Evolutionary conservation across 2,329 filamentous ascomycete species (phyloP), one percentile per base, ranked within the genome.

Genomic region (Penicillium sp.): DNA sequence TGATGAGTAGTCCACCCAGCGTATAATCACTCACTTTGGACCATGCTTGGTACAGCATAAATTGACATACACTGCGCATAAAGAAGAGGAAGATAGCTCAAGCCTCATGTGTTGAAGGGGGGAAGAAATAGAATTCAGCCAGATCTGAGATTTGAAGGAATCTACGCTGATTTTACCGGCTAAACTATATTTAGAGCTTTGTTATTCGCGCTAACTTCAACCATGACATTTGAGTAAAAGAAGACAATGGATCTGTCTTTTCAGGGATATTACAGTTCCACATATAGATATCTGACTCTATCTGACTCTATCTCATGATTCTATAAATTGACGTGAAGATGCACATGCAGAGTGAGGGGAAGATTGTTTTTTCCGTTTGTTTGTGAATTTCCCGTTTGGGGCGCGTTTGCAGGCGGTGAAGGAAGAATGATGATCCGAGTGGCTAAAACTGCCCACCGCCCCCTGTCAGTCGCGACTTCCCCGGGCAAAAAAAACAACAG

Each of bases 341-440:
- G 10, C 8, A 45, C 26, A 34, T 24, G 8, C 11, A 26, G 20
- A 16, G 7, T 48, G 43, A 53, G 51, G 47, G 40, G 24, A 47
- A 47, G 20, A 22, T 18, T 1, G 5, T 9, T 34, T 35, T 26
- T 24, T 35, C 26, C 45, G 40, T 61, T 66, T 74, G 71, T 74
- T 74, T 69, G 58, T 59, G 53, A 55, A 65, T 70, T 74, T 57
- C 72, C 64, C 35, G 10, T 66, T 72, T 47, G 2, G 60, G 67
- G 5, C 18, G 16, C 22, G 10, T 45, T 37, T 38, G 38, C 45
- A 34, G 61, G 57, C 61, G 60, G 59, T 61, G 55, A 60, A 68
- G 69, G 69, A 68, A 64, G 13, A 72, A 69, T 24, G 20, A 58
- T 62, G 55, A 58, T 68, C 67, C 69, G 69, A 48, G 31, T 59